Conservation (phyloP, 2,329 filamentous ascomycete genomes). For the Colletotrichum shisoi region DNA sequence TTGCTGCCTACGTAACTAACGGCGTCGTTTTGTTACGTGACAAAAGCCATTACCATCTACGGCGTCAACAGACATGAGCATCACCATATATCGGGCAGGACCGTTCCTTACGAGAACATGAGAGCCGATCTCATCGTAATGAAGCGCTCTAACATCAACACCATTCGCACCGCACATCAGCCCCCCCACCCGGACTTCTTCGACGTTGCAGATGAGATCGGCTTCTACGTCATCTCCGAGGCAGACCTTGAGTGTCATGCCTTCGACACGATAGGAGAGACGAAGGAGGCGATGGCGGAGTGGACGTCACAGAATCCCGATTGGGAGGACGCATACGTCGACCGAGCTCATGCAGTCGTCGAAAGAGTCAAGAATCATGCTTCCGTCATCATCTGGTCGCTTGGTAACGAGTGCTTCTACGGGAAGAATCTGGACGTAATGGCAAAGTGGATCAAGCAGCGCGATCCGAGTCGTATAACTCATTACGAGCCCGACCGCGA, state of each 20-base stretch:
- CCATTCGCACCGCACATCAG: slow-evolving; percentile 73
- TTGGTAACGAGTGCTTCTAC: slow-evolving; percentile 77
- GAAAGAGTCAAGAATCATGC: slow-evolving; percentile 67
- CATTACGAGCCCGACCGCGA: slow-evolving; percentile 71
- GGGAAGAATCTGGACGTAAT: slow-evolving; percentile 72
- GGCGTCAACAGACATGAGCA: slow-evolving; percentile 77
- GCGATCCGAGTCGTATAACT: slow-evolving; percentile 65
- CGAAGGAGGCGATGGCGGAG: slow-evolving; percentile 43
- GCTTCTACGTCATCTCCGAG: slow-evolving; percentile 69
- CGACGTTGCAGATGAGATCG: slow-evolving; percentile 68
- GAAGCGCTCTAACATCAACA: slow-evolving; percentile 75
- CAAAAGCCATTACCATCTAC: slow-evolving; percentile 70
- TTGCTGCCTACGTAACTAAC: no score
- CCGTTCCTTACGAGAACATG: slow-evolving; percentile 67
- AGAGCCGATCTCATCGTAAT: slow-evolving; percentile 68
- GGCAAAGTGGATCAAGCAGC: slow-evolving; percentile 67
- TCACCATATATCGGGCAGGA: slow-evolving; percentile 66
- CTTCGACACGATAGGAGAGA: slow-evolving; percentile 51
- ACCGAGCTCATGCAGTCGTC: slow-evolving; percentile 70
- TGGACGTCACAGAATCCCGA: slow-evolving; percentile 67
- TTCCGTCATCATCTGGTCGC: slow-evolving; percentile 73
- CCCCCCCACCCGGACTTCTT: slow-evolving; percentile 67
- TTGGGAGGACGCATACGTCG: slow-evolving; percentile 71
- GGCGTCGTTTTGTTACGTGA: no score
- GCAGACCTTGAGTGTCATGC: slow-evolving; percentile 65